Conservation (phyloP, 306 rosid genomes). For the Vicia villosa region DNA sequence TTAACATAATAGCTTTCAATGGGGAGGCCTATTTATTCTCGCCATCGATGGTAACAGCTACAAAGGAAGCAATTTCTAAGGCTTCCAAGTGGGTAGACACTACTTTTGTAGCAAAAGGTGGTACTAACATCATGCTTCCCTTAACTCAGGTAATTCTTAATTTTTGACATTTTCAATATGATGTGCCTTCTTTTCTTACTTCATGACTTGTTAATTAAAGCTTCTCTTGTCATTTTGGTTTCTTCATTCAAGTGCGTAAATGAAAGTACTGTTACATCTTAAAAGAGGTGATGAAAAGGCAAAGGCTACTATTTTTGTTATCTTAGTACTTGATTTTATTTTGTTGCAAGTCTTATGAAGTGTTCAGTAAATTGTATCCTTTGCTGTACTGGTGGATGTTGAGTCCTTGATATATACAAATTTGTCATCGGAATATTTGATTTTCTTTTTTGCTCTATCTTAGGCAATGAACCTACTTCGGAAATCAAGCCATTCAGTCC, state of each 20-base stretch:
- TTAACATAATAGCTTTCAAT: conserved; percentile 80
- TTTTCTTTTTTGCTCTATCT: conserved; percentile 37
- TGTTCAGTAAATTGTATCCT: conserved; percentile 20
- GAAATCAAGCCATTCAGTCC: conserved; percentile 57
- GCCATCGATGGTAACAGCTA: conserved; percentile 65
- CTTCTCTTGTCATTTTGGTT: background rate
- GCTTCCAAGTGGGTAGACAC: conserved; percentile 66
- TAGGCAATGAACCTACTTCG: conserved; percentile 83
- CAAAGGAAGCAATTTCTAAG: conserved; percentile 56
- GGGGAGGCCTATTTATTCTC: conserved; percentile 63
- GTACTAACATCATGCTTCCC: conserved; percentile 82
- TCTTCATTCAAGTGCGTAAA: no score
- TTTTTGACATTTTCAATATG: conserved; percentile 18
- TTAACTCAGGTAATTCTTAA: conserved; percentile 62
- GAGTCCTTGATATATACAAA: conserved; percentile 30
- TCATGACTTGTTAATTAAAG: conserved; percentile 9
- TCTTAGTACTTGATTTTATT: conserved; percentile 25
- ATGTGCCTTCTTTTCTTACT: conserved; percentile 27
- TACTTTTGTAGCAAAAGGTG: conserved; percentile 64
- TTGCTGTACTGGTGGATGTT: conserved; percentile 19
- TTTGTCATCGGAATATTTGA: background rate
- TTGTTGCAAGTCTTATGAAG: background rate
- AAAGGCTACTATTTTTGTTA: conserved; percentile 4
- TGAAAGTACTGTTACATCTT: background rate
- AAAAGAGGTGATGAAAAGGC: conserved; percentile 13